Base-by-base conservation (phyloP, 495 filamentous ascomycete species). In the Penicillium steckii region DNA sequence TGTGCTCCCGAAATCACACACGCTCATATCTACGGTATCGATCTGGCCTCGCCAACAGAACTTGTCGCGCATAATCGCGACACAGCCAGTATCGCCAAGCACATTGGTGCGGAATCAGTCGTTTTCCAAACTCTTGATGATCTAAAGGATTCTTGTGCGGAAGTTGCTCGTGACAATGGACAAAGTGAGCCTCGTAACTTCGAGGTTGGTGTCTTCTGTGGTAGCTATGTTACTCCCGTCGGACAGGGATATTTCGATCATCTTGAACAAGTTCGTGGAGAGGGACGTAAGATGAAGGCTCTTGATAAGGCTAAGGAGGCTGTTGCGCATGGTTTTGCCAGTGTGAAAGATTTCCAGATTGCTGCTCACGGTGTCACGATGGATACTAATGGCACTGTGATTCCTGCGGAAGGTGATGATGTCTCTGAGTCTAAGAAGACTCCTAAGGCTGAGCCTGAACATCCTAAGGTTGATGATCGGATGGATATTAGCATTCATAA, bases 201-300 rank as follows among this genome's bases (percentile, higher is more conserved):
- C 53, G 95, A 97, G 68, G 85, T 95, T n/a, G 93, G 94, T 53
- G 91, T 97, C 13, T 97, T 98, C 78, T 95, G 89, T 56, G 94
- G 95, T 19, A 82, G 82, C 61, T 97, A 97, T 69, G 75, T 90
- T 42, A 99, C 94, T 1, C 85, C 85, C 0, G 89, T 97, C 3
- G 78, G 83, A 1, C 77, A 85, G n/a, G 85, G 79, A 22, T 97
- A 97, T 72, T 95, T 98, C 60, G 82, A 88, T 44, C 91, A 93
- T 61, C 78, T 96, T 4, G 90, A 95, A 69, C 65, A 77, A 38
- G 65, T 91, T 10, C 78, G 90, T 38, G 87, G 90, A 25, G 83
- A 91, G 71, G 85, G 80, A 52, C 77, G 78, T 57, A 90, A 87
- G 72, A 62, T 83, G 62, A 90, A 90, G 65, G 81, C 85, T 10